phyloP scores from a whole-genome alignment of 805 yeast species.

The Tetrapisispora taiwanensis region DNA sequence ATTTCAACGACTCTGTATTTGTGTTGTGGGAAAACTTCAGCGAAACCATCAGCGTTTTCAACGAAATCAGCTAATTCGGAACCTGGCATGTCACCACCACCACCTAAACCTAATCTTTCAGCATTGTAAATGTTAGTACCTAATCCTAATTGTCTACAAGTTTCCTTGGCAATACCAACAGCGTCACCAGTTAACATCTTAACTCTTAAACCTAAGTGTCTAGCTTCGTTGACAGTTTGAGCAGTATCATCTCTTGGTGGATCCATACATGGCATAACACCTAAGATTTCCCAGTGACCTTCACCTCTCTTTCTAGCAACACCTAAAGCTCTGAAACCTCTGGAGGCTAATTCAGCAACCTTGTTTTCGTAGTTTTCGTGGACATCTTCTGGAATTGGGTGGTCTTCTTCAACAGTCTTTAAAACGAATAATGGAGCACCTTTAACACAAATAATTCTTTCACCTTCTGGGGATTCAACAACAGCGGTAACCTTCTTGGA shows the following conservation, averaged over 20 bases:
- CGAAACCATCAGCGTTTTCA: conserved; percentile 97
- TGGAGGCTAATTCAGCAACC: conserved; percentile 94
- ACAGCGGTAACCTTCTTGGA: conserved; percentile 92
- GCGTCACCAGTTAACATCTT: conserved; percentile 99
- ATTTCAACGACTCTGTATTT: conserved; percentile 93
- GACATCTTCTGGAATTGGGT: conserved; percentile 87
- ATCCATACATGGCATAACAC: conserved; percentile 98
- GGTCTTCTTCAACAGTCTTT: conserved; percentile 95
- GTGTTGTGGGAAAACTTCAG: conserved; percentile 98
- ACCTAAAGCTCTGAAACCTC: conserved; percentile 98
- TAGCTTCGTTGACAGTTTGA: conserved; percentile 85
- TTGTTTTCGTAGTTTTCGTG: conserved; percentile 92
- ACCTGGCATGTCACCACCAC: conserved; percentile 95
- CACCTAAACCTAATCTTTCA: conserved; percentile 91
- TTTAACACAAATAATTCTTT: conserved; percentile 88
- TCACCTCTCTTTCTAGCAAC: conserved; percentile 98
- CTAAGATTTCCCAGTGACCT: conserved; percentile 96
- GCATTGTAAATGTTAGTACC: conserved; percentile 96
- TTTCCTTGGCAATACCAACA: conserved; percentile 97
- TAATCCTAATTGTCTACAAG: conserved; percentile 93
- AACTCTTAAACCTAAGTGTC: conserved; percentile 82
- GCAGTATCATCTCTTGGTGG: conserved; percentile 99
- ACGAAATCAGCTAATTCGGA: conserved; percentile 94
- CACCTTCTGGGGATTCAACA: conserved; percentile 94
- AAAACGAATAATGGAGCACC: conserved; percentile 97